Evolutionary conservation across 495 filamentous ascomycete species (phyloP), one percentile per base, ranked within the genome.

Genomic region (Lasiosphaeris hirsuta): DNA sequence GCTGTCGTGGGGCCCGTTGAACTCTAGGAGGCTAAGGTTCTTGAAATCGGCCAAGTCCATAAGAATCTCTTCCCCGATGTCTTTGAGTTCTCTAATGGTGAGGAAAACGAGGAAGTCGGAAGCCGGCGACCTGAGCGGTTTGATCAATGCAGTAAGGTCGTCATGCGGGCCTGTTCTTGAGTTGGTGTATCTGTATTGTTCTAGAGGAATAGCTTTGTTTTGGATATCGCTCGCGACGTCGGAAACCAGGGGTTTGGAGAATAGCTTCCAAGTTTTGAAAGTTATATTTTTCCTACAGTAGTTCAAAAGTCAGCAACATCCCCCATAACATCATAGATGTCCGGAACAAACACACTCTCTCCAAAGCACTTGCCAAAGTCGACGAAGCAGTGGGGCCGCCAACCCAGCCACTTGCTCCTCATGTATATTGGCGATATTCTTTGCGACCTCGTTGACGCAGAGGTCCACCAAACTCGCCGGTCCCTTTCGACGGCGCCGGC

Each of bases 11-110:
- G 13, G 1, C 35, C 10, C 15, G 0, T 3, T 8, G 7, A 74
- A 51, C 40, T 73, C 64, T 3, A 76, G 65, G 6, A 70, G 61
- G 9, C 57, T 71, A 3, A 76, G 52, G 30, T 69, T 70, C 41
- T 57, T 63, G 14, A 76, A 48, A 4, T 56, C 15, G 4, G 68
- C 45, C 13, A 76, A 56, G 2, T 44, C 0, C 10, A 71, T 34
- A n/a, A 75, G 53, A 14, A 73, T 65, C 23, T 59, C 33, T 0
- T 64, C 51, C 3, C 36, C 30, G 36, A 68, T 60, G 13, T 34
- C 36, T 1, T n/a, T 13, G 33, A 57, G 3, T 8, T 15, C 4
- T n/a, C 19, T 33, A 33, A 54, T 54, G 5, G 7, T 36, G 19
- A 54, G 40, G 13, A 40, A 54, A 0, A 44, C 40, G 4, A 54